These are phyloP conservation scores for Candida awuae DNA, from an alignment of 805 yeast species.

Conservation along the genomic window DNA sequence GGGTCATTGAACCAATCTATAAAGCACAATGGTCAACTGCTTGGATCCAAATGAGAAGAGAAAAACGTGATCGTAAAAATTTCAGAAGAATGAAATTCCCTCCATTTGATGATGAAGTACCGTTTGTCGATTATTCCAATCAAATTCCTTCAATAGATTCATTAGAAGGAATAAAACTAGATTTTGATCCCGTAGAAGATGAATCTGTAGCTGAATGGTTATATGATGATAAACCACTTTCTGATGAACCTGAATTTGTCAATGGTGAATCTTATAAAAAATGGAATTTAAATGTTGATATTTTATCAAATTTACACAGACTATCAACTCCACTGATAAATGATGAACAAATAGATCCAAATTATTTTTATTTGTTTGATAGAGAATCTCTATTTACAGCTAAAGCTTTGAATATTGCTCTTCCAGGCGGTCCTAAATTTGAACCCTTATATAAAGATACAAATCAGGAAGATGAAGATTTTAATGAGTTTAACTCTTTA, in stretches of 20 bases:
- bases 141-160: conserved; percentile 67
- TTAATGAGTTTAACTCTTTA: conserved; percentile 81
- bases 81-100: conserved; percentile 92
- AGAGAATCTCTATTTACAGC: conserved; percentile 79
- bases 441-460: conserved; percentile 72
- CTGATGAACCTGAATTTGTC: conserved; percentile 45
- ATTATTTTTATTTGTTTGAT: conserved; percentile 66
- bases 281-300: conserved; percentile 58
- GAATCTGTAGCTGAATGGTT: conserved; percentile 63
- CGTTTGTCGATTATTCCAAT: conserved; percentile 78
- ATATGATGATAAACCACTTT: conserved; percentile 67
- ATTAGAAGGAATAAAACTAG: conserved; percentile 60
- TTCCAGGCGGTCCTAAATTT: conserved; percentile 95
- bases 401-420: conserved; percentile 75
- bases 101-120: conserved; percentile 96
- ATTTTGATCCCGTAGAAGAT: conserved; percentile 59
- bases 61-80: conserved; percentile 82
- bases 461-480: conserved; percentile 62
- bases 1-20: conserved; percentile 88
- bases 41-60: conserved; percentile 92
- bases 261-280: conserved; percentile 71
- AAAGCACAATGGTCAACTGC: conserved; percentile 92
- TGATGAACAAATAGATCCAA: conserved; percentile 44
- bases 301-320: conserved; percentile 58
- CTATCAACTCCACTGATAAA: conserved; percentile 65